Base-by-base conservation (phyloP, 257 asterid species). In the Forsythia suspensa region DNA sequence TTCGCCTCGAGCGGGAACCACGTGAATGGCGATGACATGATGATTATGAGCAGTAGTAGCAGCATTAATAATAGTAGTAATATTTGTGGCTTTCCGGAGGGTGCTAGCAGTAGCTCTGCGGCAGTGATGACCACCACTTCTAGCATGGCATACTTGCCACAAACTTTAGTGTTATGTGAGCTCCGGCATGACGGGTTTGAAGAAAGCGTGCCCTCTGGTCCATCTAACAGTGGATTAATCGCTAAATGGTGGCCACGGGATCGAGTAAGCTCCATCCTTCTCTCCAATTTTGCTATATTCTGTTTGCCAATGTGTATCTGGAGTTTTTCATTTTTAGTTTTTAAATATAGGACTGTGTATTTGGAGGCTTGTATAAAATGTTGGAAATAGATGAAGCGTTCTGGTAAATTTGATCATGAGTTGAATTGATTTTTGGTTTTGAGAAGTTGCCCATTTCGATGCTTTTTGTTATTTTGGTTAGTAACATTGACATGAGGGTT, bases 231-330 rank as follows among this genome's bases (percentile, higher is more conserved):
- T 71, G 99, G 99, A 18, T 77, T 94, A 77, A 97, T 96, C 77
- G 94, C 97, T 71, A 95, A 91, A 86, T 95, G 99, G 99, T 83
- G 97, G 79, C 99, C 99, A 1, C 84, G 88, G 77, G 99, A 93
- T 75, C 86, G 97, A 85, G 99, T 93, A 90, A 88, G 91, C 34
- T 29, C 34, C 34, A 29, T 29, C 34, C 34, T 29, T 29, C 34
- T 29, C 34, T 29, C 34, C 34, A 29, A 29, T 29, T 29, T 29
- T 29, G 1, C 34, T 29, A 1, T 29, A 1, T 29, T 29, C 34
- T 29, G 34, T 29, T 29, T 29, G 34, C 34, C 34, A 29, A 24
- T 29, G 34, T 29, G 34, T 29, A 29, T 29, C 34, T 29, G 2
- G 1, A 29, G 34, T 29, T 29, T 29, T 29, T 29, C 34, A 29